Base-by-base conservation (phyloP, 768 basidiomycete species). In the Leucocoprinus sp. region DNA sequence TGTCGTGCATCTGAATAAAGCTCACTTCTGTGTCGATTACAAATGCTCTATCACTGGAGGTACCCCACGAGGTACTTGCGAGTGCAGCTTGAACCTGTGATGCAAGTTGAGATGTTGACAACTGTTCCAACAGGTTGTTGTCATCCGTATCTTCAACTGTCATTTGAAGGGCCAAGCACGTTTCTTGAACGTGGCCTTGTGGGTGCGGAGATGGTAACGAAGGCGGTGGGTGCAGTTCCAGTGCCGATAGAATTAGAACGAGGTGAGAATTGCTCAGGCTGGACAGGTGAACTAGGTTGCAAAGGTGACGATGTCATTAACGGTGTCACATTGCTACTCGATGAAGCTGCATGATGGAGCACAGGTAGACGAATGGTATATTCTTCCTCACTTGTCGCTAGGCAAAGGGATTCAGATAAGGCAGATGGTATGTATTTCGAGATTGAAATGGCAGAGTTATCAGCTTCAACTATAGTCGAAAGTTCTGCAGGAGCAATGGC, bases 381-480 rank as follows among this genome's bases (percentile, higher is more conserved):
- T 37, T 37, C 33, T 31, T 43, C 44, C 17, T 28, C 26, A 40
- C 35, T 31, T 47, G 39, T n/a, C n/a, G n/a, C n/a, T n/a, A n/a
- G n/a, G n/a, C n/a, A n/a, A n/a, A 36, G 56, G 36, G 38, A 50
- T 52, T 33, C 39, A 33, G 50, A 37, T 22, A 50, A 42, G 2
- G 51, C 29, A 14, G 45, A 41, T 9, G 54, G 74, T 26, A 76
- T 52, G 50, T 75, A 65, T 53, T 70, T 79, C 0, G 67, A 68
- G 15, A 82, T 69, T 8, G 31, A 31, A 31, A 31, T n/a, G n/a
- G 79, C 79, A 22, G 85, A 88, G 18, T 72, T 81, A 52, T 88
- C 84, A 2, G 81, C 78, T 59, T 88, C 84, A 8, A 86, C 67
- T 47, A 88, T 88, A 8, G 81, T 85, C 6, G 84, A 86, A 28